Evolutionary conservation across 345 rosid genomes (phyloP).

Genomic region (Reutealis trisperma): DNA sequence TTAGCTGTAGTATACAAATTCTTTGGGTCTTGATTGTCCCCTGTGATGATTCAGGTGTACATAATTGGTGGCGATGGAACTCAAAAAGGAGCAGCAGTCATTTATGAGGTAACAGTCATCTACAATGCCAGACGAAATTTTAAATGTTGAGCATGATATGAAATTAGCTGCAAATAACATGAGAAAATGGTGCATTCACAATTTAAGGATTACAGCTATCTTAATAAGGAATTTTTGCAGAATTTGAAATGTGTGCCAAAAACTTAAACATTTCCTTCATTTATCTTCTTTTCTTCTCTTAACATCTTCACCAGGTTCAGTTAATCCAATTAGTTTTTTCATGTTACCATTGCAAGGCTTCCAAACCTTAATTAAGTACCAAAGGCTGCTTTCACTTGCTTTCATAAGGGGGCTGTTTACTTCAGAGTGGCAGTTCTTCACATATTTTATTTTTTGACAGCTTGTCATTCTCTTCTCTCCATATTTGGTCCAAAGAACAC

Average conservation of each 20-base stretch:
- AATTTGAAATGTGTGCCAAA: neutral
- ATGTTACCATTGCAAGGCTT: neutral
- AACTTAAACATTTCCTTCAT: neutral
- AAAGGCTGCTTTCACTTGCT: no score
- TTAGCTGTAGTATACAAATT: slow-evolving; percentile 1
- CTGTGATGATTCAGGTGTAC: slow-evolving; percentile 53
- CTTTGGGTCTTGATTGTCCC: slow-evolving; percentile 9
- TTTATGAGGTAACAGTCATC: slow-evolving; percentile 53
- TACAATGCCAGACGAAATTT: neutral
- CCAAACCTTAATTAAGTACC: no score
- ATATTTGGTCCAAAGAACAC: neutral
- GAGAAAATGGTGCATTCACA: neutral
- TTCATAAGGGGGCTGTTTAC: no score
- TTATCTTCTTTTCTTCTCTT: neutral
- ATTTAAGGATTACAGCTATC: neutral
- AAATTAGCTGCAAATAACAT: neutral
- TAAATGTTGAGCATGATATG: neutral
- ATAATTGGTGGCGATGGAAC: slow-evolving; percentile 91
- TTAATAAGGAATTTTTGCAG: neutral
- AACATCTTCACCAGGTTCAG: neutral
- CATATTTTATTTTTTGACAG: neutral
- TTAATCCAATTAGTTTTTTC: neutral
- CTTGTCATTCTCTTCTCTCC: neutral
- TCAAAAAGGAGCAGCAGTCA: slow-evolving; percentile 67
- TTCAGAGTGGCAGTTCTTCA: neutral